A percentile compares a stretch with the other conserved stretches of the same genome.
Evolutionary conservation across 2,329 filamentous ascomycete genomes (phyloP).

Genomic region (Fusarium caatingaense): DNA sequence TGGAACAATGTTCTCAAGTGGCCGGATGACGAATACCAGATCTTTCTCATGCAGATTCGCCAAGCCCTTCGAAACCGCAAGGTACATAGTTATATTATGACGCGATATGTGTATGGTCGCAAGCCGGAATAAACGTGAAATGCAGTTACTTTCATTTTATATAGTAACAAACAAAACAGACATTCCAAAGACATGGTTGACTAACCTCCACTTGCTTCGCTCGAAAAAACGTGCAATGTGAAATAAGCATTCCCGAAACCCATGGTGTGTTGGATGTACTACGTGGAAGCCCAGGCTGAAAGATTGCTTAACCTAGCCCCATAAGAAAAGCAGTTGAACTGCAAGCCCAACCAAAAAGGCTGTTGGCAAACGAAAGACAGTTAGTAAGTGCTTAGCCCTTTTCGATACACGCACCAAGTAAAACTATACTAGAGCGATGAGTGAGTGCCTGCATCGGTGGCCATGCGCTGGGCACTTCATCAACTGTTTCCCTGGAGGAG

Average conservation of each 20-base stretch:
- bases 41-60: conserved; percentile 35
- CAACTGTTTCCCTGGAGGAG: background rate
- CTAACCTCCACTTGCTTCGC: accelerated
- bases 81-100: conserved; percentile 34
- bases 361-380: background rate
- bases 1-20: conserved; percentile 39
- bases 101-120: conserved; percentile 37
- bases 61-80: conserved; percentile 33
- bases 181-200: accelerated
- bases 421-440: background rate
- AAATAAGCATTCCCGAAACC: accelerated
- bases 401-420: background rate
- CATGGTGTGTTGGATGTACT: accelerated
- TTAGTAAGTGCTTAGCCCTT: accelerated
- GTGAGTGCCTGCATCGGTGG: background rate
- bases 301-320: accelerated
- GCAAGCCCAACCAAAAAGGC: background rate
- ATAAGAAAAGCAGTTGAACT: accelerated
- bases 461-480: accelerated
- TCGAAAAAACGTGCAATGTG: accelerated
- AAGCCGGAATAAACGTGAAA: background rate
- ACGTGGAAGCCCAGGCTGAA: accelerated
- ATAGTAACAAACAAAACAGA: no score
- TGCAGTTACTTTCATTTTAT: accelerated
- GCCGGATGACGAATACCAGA: conserved; percentile 38